Percentiles rank a stretch among this genome's conserved stretches.
Evolutionary conservation across 805 yeast genomes (phyloP).

Genomic region (Candida ficus): DNA sequence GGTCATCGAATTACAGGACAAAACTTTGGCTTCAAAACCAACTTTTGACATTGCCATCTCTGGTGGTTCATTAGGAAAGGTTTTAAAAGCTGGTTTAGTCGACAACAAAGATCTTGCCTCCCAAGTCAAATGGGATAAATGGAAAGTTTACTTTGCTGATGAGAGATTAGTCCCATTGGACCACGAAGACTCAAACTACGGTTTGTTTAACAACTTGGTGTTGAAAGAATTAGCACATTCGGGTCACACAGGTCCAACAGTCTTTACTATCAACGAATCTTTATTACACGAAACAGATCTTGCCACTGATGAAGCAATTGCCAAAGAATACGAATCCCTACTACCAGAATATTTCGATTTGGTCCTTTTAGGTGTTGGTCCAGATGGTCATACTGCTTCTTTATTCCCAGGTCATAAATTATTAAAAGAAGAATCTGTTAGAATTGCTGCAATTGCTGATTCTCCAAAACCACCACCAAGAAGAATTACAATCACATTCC

Average conservation of each 20-base stretch:
- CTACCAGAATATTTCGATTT: constrained; percentile 58
- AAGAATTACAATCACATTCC: constrained; percentile 85
- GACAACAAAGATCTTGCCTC: constrained; percentile 41
- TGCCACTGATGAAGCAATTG: constrained; percentile 44
- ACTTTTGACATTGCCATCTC: constrained; percentile 75
- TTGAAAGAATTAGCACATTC: constrained; percentile 33
- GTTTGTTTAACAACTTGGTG: constrained; percentile 57
- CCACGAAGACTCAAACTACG: constrained; percentile 82
- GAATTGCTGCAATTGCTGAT: constrained; percentile 64
- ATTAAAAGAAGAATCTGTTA: constrained; percentile 45
- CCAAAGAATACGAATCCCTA: constrained; percentile 53
- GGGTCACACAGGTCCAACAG: constrained; percentile 45
- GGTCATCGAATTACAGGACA: constrained; percentile 56
- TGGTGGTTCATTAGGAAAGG: constrained; percentile 87
- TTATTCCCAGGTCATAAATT: constrained; percentile 80
- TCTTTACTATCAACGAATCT: constrained; percentile 60
- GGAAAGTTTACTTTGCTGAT: constrained; percentile 85
- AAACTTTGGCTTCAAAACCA: constrained; percentile 40
- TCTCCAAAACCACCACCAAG: constrained; percentile 94
- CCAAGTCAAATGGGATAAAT: constrained; percentile 58
- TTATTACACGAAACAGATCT: constrained; percentile 53
- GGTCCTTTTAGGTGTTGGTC: constrained; percentile 84
- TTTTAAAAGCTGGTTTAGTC: constrained; percentile 56
- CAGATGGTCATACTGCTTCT: constrained; percentile 95
- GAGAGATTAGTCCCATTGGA: constrained; percentile 84